Evolutionary conservation across 73 alveolate genomes (phyloP).

Genomic region (Tetrahymena borealis): DNA sequence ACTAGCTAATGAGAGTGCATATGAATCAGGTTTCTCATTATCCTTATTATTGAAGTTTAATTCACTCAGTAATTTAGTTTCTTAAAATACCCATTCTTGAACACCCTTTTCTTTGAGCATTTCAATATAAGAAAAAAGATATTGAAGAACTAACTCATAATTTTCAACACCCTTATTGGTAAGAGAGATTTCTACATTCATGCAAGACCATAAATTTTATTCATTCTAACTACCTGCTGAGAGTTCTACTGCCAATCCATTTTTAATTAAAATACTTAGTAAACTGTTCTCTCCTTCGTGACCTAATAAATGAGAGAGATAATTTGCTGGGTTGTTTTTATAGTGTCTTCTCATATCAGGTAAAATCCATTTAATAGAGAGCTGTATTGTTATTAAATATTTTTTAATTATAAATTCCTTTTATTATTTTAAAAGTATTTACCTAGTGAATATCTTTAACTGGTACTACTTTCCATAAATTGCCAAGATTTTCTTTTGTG

Average conservation of each 20-base stretch:
- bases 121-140: slow-evolving; percentile 60
- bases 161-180: slow-evolving; percentile 86
- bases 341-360: slow-evolving; percentile 26
- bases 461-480: slow-evolving; percentile 73
- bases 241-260: slow-evolving; percentile 72
- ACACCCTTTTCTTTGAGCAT: slow-evolving; percentile 40
- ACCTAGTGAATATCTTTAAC: slow-evolving; percentile 67
- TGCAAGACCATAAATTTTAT: slow-evolving; percentile 41
- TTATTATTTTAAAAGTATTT: no score
- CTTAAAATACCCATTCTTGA: slow-evolving; percentile 59
- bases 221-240: slow-evolving; percentile 51
- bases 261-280: slow-evolving; percentile 65
- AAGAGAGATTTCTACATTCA: slow-evolving; percentile 59
- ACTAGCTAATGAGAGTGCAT: slow-evolving; percentile 7
- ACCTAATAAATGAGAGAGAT: slow-evolving; percentile 60
- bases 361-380: slow-evolving; percentile 7
- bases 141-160: slow-evolving; percentile 66
- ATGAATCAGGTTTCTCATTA: slow-evolving; percentile 27
- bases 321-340: slow-evolving; percentile 51
- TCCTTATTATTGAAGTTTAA: slow-evolving; percentile 57
- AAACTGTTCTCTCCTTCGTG: slow-evolving; percentile 90
- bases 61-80: slow-evolving; percentile 37
- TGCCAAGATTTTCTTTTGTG: slow-evolving; percentile 62
- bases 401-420: slow-evolving; percentile 61
- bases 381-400: slow-evolving; percentile 11